phyloP scores from a whole-genome alignment of 805 yeast species.

The Metschnikowia borealis region DNA sequence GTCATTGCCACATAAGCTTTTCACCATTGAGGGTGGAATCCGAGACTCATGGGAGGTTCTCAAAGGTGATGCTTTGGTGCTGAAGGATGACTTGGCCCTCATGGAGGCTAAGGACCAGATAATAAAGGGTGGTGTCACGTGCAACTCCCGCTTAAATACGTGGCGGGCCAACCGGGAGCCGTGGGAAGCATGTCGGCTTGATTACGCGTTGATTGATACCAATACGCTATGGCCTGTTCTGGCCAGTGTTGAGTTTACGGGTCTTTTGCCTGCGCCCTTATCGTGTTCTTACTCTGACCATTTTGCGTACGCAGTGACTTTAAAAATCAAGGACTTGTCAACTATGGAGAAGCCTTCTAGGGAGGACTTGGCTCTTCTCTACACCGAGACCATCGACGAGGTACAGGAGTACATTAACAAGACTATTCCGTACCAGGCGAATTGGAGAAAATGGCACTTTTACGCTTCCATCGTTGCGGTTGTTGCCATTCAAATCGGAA shows the following conservation, averaged over 20 bases:
- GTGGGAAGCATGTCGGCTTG: slow-evolving; percentile 81
- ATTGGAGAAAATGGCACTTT: slow-evolving; percentile 67
- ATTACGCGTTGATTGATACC: slow-evolving; percentile 78
- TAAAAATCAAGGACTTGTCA: slow-evolving; percentile 16
- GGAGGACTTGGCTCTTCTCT: slow-evolving; percentile 29
- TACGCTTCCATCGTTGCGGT: slow-evolving; percentile 43
- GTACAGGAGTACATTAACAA: slow-evolving; percentile 29
- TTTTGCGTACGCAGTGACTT: slow-evolving; percentile 64
- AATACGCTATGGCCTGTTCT: slow-evolving; percentile 46
- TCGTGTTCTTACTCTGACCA: slow-evolving; percentile 82
- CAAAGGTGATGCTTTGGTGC: slow-evolving; percentile 39
- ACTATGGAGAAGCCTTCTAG: slow-evolving; percentile 7
- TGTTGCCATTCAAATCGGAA: slow-evolving; percentile 48
- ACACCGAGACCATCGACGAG: slow-evolving; percentile 20
- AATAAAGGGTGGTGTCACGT: slow-evolving; percentile 73
- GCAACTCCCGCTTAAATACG: slow-evolving; percentile 83
- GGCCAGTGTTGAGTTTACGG: slow-evolving; percentile 76
- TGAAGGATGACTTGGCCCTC: slow-evolving; percentile 21
- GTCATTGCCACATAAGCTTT: slow-evolving; percentile 71
- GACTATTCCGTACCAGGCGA: slow-evolving; percentile 55
- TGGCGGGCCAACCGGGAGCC: slow-evolving; percentile 62
- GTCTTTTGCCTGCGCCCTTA: slow-evolving; percentile 49
- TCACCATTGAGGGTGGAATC: slow-evolving; percentile 65
- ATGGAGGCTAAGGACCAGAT: slow-evolving; percentile 52
- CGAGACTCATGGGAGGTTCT: slow-evolving; percentile 78